Percentiles rank a stretch among this genome's conserved stretches.
Evolutionary conservation across 192 early-diverging fungal genomes (phyloP).

Genomic region (Dimargaris cristalligena): DNA sequence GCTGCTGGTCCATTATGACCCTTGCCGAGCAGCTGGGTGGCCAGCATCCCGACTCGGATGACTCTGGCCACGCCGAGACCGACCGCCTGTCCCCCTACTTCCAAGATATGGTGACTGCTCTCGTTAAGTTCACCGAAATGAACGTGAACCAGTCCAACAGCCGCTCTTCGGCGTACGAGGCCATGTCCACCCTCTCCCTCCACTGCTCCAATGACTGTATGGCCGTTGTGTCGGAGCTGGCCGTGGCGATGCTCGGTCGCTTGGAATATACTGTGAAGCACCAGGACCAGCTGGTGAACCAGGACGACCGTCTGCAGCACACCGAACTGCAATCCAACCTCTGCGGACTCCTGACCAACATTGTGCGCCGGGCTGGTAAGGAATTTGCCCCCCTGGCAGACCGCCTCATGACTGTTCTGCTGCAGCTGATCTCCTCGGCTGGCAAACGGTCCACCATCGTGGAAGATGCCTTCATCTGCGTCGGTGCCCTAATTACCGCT

Average conservation of each 20-base stretch:
- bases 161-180: constrained; percentile 84
- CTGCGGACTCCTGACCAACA: constrained; percentile 72
- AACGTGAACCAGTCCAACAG: constrained; percentile 71
- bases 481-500: constrained; percentile 65
- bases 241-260: constrained; percentile 55
- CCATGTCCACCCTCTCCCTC: constrained; percentile 66
- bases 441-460: constrained; percentile 61
- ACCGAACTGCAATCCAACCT: constrained; percentile 86
- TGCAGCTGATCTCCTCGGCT: constrained; percentile 46
- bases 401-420: constrained; percentile 72
- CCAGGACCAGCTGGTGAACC: constrained; percentile 58
- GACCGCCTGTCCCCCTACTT: constrained; percentile 71
- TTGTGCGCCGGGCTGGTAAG: constrained; percentile 60
- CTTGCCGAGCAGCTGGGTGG: constrained; percentile 70
- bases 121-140: constrained; percentile 57
- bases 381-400: constrained; percentile 66
- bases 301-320: constrained; percentile 66
- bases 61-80: constrained; percentile 36
- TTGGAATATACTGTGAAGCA: constrained; percentile 60
- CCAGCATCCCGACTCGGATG: too few relatives aligned
- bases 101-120: constrained; percentile 57
- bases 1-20: constrained; percentile 92
- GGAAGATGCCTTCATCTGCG: constrained; percentile 85
- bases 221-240: constrained; percentile 55
- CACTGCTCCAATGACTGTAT: constrained; percentile 62